Evolutionary conservation across 257 asterid species (phyloP), one percentile per base, ranked within the genome.

Genomic region (Paraleonurus japonicus): DNA sequence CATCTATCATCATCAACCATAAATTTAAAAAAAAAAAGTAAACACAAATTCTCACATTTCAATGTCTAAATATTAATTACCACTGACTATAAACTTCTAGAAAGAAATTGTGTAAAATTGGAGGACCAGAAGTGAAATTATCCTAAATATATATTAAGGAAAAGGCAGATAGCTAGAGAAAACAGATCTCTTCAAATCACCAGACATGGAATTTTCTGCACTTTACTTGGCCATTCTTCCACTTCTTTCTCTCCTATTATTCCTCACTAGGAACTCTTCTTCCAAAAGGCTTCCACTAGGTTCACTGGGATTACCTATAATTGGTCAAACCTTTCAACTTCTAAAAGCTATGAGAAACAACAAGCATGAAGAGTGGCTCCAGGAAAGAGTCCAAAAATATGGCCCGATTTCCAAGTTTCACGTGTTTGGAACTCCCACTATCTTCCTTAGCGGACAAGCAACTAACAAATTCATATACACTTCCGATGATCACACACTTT

Each of bases 391-490:
- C 71, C 71, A 26, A 5, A 72, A 23, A 62, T 33, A 62, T 30
- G 76, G 70, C 28, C 76, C 76, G 22, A 33, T 72, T n/a, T 72
- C 71, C 0, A 72, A 72, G 71, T 43, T 72, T 24, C 19, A 32
- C 65, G 5, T 72, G 0, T 51, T 72, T 23, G 76, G 64, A 16
- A 48, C 23, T 23, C 70, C 57, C 3, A 72, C 76, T 0, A 71
- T 35, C 0, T 61, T 72, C 22, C 11, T 72, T 1, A 2, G n/a
- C 0, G 76, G 76, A 4, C 70, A 48, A 15, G 64, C 76, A 0
- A 26, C 66, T 10, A 72, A 72, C 32, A 72, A 72, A 23, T 72
- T 72, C 57, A 24, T 72, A 62, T 72, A 48, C 70, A 22, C 19
- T 7, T 3, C 35, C 1, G 53, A 53, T 35, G 59, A 26, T 16